Base-by-base conservation (phyloP, 129 eudicot genomes). In the Helianthus tuberosus region DNA sequence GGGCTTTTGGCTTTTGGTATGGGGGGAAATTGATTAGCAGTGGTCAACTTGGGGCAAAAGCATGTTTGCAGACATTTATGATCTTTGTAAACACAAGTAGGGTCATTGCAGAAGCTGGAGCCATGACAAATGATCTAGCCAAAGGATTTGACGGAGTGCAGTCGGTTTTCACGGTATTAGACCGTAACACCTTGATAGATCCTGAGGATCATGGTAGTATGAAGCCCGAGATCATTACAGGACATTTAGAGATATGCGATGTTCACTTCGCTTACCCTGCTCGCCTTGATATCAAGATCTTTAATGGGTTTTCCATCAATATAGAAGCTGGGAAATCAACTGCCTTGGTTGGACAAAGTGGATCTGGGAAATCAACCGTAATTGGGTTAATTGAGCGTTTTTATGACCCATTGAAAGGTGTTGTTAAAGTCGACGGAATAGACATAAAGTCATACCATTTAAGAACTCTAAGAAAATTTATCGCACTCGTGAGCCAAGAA, bases 401-500 rank as follows among this genome's bases (percentile, higher is more conserved):
- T 49, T 90, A 90, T 8, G 98, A 93, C 75, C 96, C 96, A 5
- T 2, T 69, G 1, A 76, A 71, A 47, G 98, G 98, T 0, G 36
- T 64, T 5, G 96, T 88, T 23, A 86, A 84, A 57, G 60, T 93
- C 9, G 96, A 93, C 50, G 96, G 88, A 3, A 78, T 64, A 61
- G 96, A 93, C 41, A 81, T 90, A 57, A 83, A 76, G 66, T 69
- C 83, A 2, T 93, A 84, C 79, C 85, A 93, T 69, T 83, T 93
- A 38, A 84, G 89, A 64, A 80, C 91, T 6, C 47, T 93, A 17
- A 79, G 98, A 52, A 88, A 80, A 67, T 83, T 80, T 73, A 86
- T 90, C n/a, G 96, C 98, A 16, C 89, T 93, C 4, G 96, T 93
- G 8, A 90, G 96, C 72, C 98, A 93, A 81, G 96, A 93, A 77